Percentiles rank a stretch among this genome's conserved stretches.
Conservation (phyloP, 495 filamentous ascomycete species). For the Terfezia boudieri region DNA sequence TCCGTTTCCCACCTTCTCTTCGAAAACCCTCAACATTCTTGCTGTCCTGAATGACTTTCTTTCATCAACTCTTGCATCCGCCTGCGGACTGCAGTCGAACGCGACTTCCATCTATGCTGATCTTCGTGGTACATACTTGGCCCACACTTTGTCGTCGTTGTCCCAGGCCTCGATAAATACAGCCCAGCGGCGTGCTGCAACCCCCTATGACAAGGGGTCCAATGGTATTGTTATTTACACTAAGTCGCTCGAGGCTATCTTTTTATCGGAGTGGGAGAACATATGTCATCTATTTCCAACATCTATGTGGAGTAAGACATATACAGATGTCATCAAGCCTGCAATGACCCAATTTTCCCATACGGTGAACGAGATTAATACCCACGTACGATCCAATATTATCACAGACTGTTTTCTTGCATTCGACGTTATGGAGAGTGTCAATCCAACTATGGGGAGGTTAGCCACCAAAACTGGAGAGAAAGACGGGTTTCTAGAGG, state of each 20-base stretch:
- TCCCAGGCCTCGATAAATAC: slow-evolving; percentile 75
- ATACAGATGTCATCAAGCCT: slow-evolving; percentile 51
- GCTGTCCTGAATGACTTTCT: slow-evolving; percentile 36
- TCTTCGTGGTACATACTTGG: slow-evolving; percentile 64
- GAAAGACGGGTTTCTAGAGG: slow-evolving; percentile 64
- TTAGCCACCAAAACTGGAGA: slow-evolving; percentile 67
- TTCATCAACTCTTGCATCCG: slow-evolving; percentile 28
- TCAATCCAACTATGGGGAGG: slow-evolving; percentile 54
- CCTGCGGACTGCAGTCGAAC: slow-evolving; percentile 25
- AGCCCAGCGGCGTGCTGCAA: slow-evolving; percentile 37
- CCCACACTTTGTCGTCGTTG: slow-evolving; percentile 55
- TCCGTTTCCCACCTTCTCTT: slow-evolving; percentile 41
- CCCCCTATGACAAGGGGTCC: slow-evolving; percentile 64
- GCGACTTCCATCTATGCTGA: slow-evolving; percentile 66
- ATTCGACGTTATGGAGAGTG: slow-evolving; percentile 87
- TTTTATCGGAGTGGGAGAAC: slow-evolving; percentile 69
- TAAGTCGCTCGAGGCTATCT: slow-evolving; percentile 63
- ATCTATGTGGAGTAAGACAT: slow-evolving; percentile 57
- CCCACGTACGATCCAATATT: slow-evolving; percentile 65
- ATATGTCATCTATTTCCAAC: slow-evolving; percentile 63
- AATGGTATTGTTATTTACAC: slow-evolving; percentile 86
- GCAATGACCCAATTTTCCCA: slow-evolving; percentile 61
- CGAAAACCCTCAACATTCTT: slow-evolving; percentile 35
- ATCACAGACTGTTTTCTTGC: slow-evolving; percentile 88
- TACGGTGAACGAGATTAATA: slow-evolving; percentile 72